Percentiles rank a stretch among this genome's conserved stretches.
Evolutionary conservation across 306 rosid genomes (phyloP).

Genomic region (Canavalia gladiata): DNA sequence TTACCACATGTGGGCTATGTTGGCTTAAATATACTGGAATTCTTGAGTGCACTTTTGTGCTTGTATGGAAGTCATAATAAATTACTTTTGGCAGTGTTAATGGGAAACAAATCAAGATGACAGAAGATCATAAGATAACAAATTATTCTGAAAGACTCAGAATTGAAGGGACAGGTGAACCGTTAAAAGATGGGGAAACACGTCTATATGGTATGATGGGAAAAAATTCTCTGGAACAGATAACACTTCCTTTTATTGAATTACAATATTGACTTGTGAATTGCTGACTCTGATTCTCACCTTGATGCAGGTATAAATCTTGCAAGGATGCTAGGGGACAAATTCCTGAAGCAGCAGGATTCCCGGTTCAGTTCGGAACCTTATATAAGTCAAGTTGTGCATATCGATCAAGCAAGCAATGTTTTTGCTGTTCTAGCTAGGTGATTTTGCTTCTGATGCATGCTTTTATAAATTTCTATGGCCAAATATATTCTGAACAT

Average conservation of each 20-base stretch:
- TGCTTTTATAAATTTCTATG: slow-evolving; percentile 37
- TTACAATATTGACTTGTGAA: slow-evolving; percentile 30
- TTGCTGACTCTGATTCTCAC: slow-evolving; percentile 47
- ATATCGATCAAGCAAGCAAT: slow-evolving; percentile 62
- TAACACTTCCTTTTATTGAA: slow-evolving; percentile 13
- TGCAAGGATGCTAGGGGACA: slow-evolving; percentile 98
- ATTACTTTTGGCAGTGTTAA: slow-evolving; percentile 67
- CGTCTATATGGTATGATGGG: slow-evolving; percentile 78
- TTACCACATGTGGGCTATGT: slow-evolving; percentile 12
- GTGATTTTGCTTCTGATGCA: slow-evolving; percentile 58
- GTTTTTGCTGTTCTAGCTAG: slow-evolving; percentile 91
- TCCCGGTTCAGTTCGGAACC: slow-evolving; percentile 94
- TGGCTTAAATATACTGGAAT: slow-evolving; percentile 23
- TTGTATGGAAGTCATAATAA: slow-evolving; percentile 22
- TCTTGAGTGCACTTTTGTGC: slow-evolving; percentile 26
- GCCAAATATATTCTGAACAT: slow-evolving; percentile 27
- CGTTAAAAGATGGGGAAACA: slow-evolving; percentile 89
- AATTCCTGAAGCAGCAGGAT: slow-evolving; percentile 97
- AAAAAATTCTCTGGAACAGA: slow-evolving; percentile 17
- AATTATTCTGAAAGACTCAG: slow-evolving; percentile 80
- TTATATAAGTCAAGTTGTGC: slow-evolving; percentile 78
- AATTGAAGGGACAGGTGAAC: slow-evolving; percentile 81
- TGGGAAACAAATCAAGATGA: slow-evolving; percentile 81
- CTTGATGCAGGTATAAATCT: slow-evolving; percentile 85
- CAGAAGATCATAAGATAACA: slow-evolving; percentile 87